Base-by-base conservation (phyloP, 192 early-diverging fungal genomes). In the Lobulomyces angularis region DNA sequence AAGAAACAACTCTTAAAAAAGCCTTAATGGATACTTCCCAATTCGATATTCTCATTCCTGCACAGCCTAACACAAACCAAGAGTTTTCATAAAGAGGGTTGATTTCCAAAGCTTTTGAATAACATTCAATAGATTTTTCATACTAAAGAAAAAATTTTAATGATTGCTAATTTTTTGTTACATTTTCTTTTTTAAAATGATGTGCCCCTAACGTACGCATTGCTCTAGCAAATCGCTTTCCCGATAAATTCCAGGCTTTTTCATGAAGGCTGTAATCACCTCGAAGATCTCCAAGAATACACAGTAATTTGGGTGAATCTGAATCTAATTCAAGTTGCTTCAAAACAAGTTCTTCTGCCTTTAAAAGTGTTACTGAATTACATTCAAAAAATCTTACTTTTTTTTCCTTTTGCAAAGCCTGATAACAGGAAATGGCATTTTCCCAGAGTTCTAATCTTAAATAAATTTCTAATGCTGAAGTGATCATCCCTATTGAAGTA, bases 11-110 rank as follows among this genome's bases (percentile, higher is more conserved):
- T 29, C 77, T 79, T 32, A 67, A 58, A 56, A 94, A 96, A 0
- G 92, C 86, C 14, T 61, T 45, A 8, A 69, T 54, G 5, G 81
- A 90, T 2, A 60, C 56, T 21, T 81, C 71, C 80, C 80, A 93
- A 29, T 90, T 77, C 40, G 76, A 67, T 6, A 64, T 41, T 20
- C 80, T 76, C 71, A 96, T 76, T 1, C 84, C 85, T 11, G 90
- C 87, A 57, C 95, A 98, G 3, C 95, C 95, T 38, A 91, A 62
- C 25, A 98, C 56, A 54, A 86, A 98, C 95, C 95, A 98, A 18
- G 90, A 86, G 50, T 82, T 80, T 50, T 92, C 90, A 59, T 86
- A 95, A 37, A 98, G 49, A 2, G 92, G 83, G 65, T 98, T 98
- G 60, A 98, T 81, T 8, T 54, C 54, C 46, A 98, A 61, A 0